Conservation (phyloP, 2,329 filamentous ascomycete genomes). For the Paraphaeosphaeria minitans region DNA sequence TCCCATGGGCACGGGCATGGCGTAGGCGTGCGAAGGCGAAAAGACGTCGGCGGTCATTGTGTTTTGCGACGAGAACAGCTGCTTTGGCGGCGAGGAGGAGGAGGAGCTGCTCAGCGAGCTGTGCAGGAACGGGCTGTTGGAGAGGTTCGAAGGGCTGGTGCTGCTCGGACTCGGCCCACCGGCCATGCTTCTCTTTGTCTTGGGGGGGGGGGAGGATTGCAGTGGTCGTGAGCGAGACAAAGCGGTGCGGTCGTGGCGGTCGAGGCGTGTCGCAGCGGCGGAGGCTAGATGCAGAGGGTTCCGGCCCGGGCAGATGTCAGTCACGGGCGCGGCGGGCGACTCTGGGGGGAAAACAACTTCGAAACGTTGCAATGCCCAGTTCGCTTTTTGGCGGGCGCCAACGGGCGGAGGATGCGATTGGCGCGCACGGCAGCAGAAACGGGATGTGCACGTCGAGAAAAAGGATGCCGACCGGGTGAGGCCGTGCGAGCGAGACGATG, state of each 20-base stretch:
- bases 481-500: conserved; percentile 17
- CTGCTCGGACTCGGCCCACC: conserved; percentile 49
- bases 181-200: conserved; percentile 47
- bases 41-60: conserved; percentile 51
- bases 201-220: conserved; percentile 32
- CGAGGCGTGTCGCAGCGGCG: conserved; percentile 22
- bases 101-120: conserved; percentile 48
- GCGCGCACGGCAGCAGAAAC: conserved; percentile 25
- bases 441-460: conserved; percentile 16
- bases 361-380: conserved; percentile 41
- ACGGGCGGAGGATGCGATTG: conserved; percentile 25
- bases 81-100: conserved; percentile 47
- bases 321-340: conserved; percentile 20
- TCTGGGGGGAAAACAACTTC: conserved; percentile 40
- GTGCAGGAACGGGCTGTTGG: conserved; percentile 47
- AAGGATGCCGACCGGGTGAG: conserved; percentile 18
- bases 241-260: conserved; percentile 27
- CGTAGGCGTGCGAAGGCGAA: conserved; percentile 46
- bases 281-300: conserved; percentile 27
- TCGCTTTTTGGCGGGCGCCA: conserved; percentile 18
- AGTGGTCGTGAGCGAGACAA: conserved; percentile 37
- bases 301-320: conserved; percentile 22
- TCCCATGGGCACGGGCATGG: conserved; percentile 46
- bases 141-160: conserved; percentile 48
- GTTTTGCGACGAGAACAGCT: conserved; percentile 41